Evolutionary conservation across 2,329 filamentous ascomycete genomes (phyloP), one percentile per base, ranked within the genome.

Genomic region (Aspergillus novofumigatus): DNA sequence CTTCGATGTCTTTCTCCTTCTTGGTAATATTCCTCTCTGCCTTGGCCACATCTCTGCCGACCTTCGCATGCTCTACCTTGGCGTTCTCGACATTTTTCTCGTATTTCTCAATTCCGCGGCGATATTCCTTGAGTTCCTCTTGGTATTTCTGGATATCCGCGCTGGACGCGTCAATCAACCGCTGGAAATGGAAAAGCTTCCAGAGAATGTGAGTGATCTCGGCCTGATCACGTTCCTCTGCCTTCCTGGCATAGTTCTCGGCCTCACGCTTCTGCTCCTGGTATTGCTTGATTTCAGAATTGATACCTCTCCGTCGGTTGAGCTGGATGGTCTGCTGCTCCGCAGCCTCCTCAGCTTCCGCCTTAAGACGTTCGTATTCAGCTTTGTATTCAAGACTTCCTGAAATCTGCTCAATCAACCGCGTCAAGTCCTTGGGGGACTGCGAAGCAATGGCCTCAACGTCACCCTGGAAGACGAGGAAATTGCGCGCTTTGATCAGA

Each of bases 401-500:
- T 1, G 93, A 97, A 60, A 99, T 97, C 75, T 97, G 94, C 77
- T 99, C 94, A 56, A 99, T 96, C 52, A 99, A 79, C 52, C 91
- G 85, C 0, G 94, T 99, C 42, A 99, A 83, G 68, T 97, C 94
- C 66, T 92, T 92, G 0, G 94, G 92, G 1, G 92, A 95, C 72
- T 97, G 94, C 7, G 92, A 92, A 1, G 94, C 95, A 69, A 99
- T 97, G 25, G 92, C 90, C 74, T 99, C 94, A 20, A 99, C 93
- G 71, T 99, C 94, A 63, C 94, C 95, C 75, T 99, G 94, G 73
- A 99, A 99, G 38, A 99, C 94, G 4, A 99, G 83, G 72, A 99
- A 99, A 72, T 99, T 99, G 63, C 94, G 86, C 35, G 94, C 94
- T 75, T 96, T 97, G 80, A 99, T 97, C 59, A 99, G 79, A 64